Evolutionary conservation across 2,329 filamentous ascomycete genomes (phyloP).

Genomic region (Colletotrichum paranaense): DNA sequence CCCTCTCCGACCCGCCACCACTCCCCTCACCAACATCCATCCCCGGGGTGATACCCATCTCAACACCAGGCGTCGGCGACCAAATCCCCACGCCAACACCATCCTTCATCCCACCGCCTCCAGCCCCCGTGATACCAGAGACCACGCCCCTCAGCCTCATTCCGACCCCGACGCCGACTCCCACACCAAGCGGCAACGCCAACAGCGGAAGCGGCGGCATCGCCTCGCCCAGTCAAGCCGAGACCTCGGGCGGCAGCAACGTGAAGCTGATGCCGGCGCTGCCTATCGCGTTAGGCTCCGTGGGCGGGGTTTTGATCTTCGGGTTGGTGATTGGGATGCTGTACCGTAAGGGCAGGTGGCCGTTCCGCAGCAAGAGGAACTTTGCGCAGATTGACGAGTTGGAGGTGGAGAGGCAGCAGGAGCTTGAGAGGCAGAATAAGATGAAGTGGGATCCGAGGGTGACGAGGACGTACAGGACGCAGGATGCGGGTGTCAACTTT

Average conservation of each 20-base stretch:
- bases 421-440: conserved; percentile 28
- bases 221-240: conserved; percentile 24
- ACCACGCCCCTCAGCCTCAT: neutral
- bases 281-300: conserved; percentile 34
- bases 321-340: conserved; percentile 29
- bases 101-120: neutral
- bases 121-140: neutral
- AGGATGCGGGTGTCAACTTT: conserved; percentile 22
- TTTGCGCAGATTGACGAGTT: conserved; percentile 31
- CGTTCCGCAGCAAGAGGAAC: conserved; percentile 14
- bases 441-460: conserved; percentile 36
- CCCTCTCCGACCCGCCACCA: conserved; percentile 9
- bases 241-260: neutral
- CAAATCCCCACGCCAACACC: conserved; percentile 6
- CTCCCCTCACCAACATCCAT: conserved; percentile 17
- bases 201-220: neutral
- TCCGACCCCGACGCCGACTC: conserved; percentile 13
- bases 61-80: neutral
- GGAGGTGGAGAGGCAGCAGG: conserved; percentile 31
- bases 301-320: conserved; percentile 33
- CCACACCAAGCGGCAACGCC: neutral
- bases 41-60: conserved; percentile 4
- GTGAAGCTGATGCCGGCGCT: conserved; percentile 36
- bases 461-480: conserved; percentile 9
- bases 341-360: conserved; percentile 32